A percentile compares a stretch with the other conserved stretches of the same genome.
Conservation (phyloP, 1,284 basidiomycete species). For the Puccinia horiana region DNA sequence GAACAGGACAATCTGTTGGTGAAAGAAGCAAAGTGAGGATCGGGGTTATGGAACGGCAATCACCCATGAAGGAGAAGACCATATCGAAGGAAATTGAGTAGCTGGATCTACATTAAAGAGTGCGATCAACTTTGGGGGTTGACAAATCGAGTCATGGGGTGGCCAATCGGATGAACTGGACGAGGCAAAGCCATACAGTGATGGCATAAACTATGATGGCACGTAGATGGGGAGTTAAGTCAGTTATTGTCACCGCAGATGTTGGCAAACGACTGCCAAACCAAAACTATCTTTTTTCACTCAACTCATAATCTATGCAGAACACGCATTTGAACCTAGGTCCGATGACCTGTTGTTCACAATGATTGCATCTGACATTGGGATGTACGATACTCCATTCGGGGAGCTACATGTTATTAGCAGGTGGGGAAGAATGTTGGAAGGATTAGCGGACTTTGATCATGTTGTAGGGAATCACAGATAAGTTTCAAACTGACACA, state of each 20-base stretch:
- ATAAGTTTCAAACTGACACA: constrained; percentile 10
- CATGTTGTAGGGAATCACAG: too few species aligned
- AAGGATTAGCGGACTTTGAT: not conserved
- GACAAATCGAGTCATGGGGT: constrained; percentile 44
- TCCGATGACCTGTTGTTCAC: constrained; percentile 33
- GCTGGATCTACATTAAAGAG: not conserved
- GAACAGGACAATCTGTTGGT: not conserved
- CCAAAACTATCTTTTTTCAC: not conserved
- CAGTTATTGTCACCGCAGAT: not conserved
- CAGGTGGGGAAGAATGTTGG: not conserved
- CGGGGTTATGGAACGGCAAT: not conserved
- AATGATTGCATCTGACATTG: constrained; percentile 40
- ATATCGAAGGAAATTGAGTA: not conserved
- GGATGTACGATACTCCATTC: constrained; percentile 46
- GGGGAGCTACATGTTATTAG: not conserved
- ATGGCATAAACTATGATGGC: constrained; percentile 24
- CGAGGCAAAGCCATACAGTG: constrained; percentile 42
- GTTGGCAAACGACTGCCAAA: not conserved
- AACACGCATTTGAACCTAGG: constrained; percentile 41
- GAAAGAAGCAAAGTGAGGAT: not conserved
- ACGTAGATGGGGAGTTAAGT: not conserved
- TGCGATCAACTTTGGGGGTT: constrained; percentile 26
- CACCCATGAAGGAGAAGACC: not conserved
- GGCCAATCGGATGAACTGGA: constrained; percentile 34
- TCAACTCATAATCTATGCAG: constrained; percentile 43